Base-by-base conservation (phyloP, 2,329 filamentous ascomycete species). In the Colletotrichum liriopes region DNA sequence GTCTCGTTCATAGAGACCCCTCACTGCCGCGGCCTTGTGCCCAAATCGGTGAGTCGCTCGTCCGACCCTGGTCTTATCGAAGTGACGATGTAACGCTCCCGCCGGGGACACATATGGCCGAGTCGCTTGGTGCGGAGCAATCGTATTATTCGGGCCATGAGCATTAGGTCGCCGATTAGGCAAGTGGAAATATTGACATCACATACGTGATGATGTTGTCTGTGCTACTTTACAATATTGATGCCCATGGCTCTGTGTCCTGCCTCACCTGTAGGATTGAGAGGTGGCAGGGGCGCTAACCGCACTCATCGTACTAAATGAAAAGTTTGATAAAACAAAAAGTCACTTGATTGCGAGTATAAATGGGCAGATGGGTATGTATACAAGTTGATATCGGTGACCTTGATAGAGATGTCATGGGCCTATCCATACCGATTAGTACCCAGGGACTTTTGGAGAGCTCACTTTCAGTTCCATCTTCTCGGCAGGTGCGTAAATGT, bases 61-160 rank as follows among this genome's bases (percentile, higher is more conserved):
- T 54, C 26, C 47, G 37, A 54, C 61, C 61, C 61, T 26, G 11
- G 49, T 41, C 37, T 35, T 64, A 43, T 64, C 37, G 61, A 54
- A 18, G 6, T 43, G 61, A n/a, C 61, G 20, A 64, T 64, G 61
- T 54, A 54, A 64, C 61, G 35, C 37, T 41, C 23, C 11, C 20
- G 26, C 45, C 35, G 37, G 29, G 18, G 49, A 5, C 18, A n/a
- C 35, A 18, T 23, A 60, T 32, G 61, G 23, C 16, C 39, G 62
- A n/a, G 39, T 39, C 39, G 52, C 39, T 61, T 37, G 56, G 29
- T 60, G 56, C 69, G 58, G 20, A 52, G 56, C 35, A 18, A 11
- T 67, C 55, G 52, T 47, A 56, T 47, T n/a, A 8, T 6, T 58
- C 45, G 64, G 54, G 26, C 35, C 35, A 45, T 9, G 35, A n/a